Evolutionary conservation across 768 basidiomycete genomes (phyloP).

Genomic region (Phylloporus arenicola): DNA sequence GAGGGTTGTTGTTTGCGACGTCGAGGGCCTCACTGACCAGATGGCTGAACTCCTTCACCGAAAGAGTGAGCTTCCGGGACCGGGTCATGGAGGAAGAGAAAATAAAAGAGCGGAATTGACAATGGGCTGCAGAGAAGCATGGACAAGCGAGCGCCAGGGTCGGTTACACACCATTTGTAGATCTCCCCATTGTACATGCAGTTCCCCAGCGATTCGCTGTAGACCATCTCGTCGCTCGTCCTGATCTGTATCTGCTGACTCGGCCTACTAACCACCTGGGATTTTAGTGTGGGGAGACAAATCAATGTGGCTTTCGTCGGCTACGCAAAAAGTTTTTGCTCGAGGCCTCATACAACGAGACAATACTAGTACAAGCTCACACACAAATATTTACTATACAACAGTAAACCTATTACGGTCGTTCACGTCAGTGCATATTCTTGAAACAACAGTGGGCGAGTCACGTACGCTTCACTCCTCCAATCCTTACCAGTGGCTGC

Average conservation of each 20-base stretch:
- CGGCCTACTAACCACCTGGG: too few relatives aligned
- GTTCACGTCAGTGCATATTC: neutral
- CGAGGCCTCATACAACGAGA: too few relatives aligned
- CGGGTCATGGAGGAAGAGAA: constrained; percentile 18
- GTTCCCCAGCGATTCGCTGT: too few relatives aligned
- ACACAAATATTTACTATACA: neutral
- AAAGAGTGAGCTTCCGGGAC: constrained; percentile 23
- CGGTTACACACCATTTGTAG: neutral
- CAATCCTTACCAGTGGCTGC: constrained; percentile 44
- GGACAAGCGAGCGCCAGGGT: constrained; percentile 20
- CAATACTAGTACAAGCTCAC: too few relatives aligned
- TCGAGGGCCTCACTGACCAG: constrained; percentile 32
- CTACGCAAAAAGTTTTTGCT: too few relatives aligned
- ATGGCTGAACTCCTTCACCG: constrained; percentile 31
- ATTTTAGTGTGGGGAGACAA: too few relatives aligned
- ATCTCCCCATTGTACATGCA: too few relatives aligned
- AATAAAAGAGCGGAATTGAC: constrained; percentile 1
- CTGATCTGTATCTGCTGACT: neutral
- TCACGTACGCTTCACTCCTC: constrained; percentile 46
- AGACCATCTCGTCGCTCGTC: neutral
- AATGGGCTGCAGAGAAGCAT: neutral
- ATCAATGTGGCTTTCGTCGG: too few relatives aligned
- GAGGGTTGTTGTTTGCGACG: constrained; percentile 2
- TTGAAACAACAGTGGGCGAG: neutral
- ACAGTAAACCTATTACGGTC: constrained; percentile 12